Evolutionary conservation across 192 early-diverging fungal species (phyloP).

Genomic region (Pilobolus umbonatus): DNA sequence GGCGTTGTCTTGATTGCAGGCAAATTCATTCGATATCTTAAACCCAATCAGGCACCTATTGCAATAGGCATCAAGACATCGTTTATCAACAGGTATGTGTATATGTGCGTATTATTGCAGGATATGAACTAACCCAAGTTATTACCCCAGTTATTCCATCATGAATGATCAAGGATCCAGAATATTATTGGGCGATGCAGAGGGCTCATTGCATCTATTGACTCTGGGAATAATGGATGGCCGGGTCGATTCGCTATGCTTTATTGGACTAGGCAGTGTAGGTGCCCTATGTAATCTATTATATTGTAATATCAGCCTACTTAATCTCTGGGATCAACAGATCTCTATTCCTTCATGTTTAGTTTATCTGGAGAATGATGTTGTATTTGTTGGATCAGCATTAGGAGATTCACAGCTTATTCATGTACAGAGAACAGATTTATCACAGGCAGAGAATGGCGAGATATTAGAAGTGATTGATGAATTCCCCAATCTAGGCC

Average conservation of each 20-base stretch:
- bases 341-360: conserved; percentile 62
- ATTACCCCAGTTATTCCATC: conserved; percentile 36
- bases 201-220: conserved; percentile 59
- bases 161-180: conserved; percentile 51
- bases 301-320: no score
- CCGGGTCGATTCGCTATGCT: conserved; percentile 23
- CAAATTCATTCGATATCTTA: conserved; percentile 51
- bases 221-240: conserved; percentile 39
- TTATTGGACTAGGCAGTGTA: conserved; percentile 54
- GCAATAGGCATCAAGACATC: conserved; percentile 27
- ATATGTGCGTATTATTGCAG: neutral
- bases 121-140: neutral
- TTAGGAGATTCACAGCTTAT: conserved; percentile 84
- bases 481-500: conserved; percentile 73
- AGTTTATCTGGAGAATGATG: conserved; percentile 64
- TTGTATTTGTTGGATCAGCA: conserved; percentile 82
- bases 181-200: conserved; percentile 66
- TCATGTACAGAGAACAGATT: conserved; percentile 33
- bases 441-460: conserved; percentile 40
- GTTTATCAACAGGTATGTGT: conserved; percentile 2
- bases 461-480: conserved; percentile 58
- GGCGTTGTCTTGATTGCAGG: conserved; percentile 55
- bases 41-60: conserved; percentile 31
- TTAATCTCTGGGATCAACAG: neutral
- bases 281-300: neutral